Percentiles rank a stretch among this genome's conserved stretches.
phyloP scores from a whole-genome alignment of 2,329 filamentous ascomycete species.

The Fusarium newnesense region DNA sequence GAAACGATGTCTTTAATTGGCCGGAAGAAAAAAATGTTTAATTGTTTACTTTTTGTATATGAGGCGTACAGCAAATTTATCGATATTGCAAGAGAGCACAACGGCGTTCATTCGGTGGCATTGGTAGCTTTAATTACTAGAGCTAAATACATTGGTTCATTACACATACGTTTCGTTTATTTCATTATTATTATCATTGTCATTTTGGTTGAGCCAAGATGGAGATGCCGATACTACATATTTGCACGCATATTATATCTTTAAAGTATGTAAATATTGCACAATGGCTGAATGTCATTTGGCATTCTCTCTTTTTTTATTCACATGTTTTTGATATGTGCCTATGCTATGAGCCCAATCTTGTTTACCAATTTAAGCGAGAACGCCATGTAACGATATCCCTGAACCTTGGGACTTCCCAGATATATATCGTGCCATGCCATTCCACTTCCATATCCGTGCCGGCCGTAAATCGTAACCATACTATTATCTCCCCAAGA shows the following conservation, averaged over 20 bases:
- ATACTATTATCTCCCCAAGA: neutral
- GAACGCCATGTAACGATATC: conserved; percentile 16
- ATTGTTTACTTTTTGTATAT: conserved; percentile 36
- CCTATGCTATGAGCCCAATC: conserved; percentile 3
- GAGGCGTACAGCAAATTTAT: conserved; percentile 14
- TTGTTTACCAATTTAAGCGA: neutral
- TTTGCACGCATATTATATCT: neutral
- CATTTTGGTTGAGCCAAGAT: neutral
- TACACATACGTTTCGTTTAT: neutral
- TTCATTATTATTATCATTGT: neutral
- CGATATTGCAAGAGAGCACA: neutral
- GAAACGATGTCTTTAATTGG: conserved; percentile 41
- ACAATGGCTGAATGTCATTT: neutral
- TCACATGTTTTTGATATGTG: conserved; percentile 4
- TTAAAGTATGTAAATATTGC: neutral
- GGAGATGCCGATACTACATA: neutral
- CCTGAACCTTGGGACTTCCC: neutral
- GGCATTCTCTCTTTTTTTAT: neutral
- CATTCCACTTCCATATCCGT: conserved; percentile 6
- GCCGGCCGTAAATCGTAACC: conserved; percentile 33
- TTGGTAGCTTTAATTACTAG: neutral
- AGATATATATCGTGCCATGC: neutral
- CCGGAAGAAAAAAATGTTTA: conserved; percentile 36
- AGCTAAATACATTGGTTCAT: neutral
- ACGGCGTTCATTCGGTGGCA: conserved; percentile 14